These are phyloP conservation scores for Phytophthora uliginosa DNA, from an alignment of 352 stramenopile species.

Conservation along the genomic window DNA sequence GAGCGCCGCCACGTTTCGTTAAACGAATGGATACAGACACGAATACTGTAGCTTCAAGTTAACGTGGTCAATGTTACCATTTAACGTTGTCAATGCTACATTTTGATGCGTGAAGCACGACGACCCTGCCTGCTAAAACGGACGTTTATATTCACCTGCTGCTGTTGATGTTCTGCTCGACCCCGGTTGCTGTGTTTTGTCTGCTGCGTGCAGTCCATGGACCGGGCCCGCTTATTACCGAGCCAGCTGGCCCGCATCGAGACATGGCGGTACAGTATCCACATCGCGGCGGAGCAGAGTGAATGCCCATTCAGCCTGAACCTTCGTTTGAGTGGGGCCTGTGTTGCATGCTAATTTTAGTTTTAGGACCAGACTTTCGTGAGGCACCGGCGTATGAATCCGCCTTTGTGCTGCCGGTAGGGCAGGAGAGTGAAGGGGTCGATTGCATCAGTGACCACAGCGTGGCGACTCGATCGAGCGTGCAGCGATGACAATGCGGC, in stretches of 20 bases:
- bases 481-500: neutral
- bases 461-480: too few species aligned
- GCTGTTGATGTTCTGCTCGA: neutral
- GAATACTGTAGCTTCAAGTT: neutral
- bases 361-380: neutral
- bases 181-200: neutral
- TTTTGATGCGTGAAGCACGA: slow-evolving; percentile 23
- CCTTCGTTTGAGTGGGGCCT: neutral
- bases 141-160: neutral
- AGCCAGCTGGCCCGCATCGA: slow-evolving; percentile 1
- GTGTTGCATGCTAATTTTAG: neutral
- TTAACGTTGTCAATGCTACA: slow-evolving; percentile 10
- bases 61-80: slow-evolving; percentile 3
- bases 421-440: neutral
- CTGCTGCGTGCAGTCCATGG: slow-evolving; percentile 8
- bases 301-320: neutral
- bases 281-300: neutral
- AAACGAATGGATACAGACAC: neutral
- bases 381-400: too few species aligned
- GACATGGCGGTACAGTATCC: neutral
- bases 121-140: slow-evolving; percentile 8
- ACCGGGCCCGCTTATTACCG: slow-evolving; percentile 4
- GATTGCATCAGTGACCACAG: neutral
- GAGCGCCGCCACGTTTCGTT: neutral
- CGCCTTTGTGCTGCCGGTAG: too few species aligned